Evolutionary conservation across 306 rosid genomes (phyloP).

Genomic region (Styphnolobium japonicum): DNA sequence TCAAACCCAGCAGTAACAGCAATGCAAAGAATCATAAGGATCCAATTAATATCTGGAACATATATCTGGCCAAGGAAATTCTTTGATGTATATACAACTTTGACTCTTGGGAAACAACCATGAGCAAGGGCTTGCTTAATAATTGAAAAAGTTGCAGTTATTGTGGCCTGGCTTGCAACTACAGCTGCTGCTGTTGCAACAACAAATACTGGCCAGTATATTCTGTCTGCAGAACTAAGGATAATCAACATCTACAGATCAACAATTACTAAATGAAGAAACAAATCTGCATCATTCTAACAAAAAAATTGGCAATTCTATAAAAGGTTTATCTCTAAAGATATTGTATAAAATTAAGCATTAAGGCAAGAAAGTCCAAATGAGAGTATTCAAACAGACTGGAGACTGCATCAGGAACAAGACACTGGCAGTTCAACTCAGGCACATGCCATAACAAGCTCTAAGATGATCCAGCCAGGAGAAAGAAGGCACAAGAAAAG

Average conservation of each 20-base stretch:
- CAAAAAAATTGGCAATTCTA: neutral
- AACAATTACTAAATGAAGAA: neutral
- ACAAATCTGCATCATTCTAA: neutral
- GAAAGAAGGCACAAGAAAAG: neutral
- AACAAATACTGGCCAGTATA: conserved; percentile 89
- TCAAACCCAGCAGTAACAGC: conserved; percentile 88
- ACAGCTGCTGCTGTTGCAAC: conserved; percentile 92
- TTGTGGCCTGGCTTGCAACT: conserved; percentile 95
- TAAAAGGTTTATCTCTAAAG: conserved; percentile 2
- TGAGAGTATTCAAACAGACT: neutral
- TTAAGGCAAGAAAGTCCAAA: neutral
- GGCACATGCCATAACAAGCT: neutral
- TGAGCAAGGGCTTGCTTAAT: conserved; percentile 95
- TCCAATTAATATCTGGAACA: conserved; percentile 90
- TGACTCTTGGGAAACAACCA: conserved; percentile 96
- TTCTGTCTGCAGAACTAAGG: conserved; percentile 45
- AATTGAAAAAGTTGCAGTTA: conserved; percentile 85
- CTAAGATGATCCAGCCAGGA: neutral
- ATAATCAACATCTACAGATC: conserved; percentile 32
- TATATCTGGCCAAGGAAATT: conserved; percentile 78
- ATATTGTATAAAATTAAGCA: neutral
- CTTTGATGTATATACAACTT: conserved; percentile 87
- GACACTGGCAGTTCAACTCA: neutral
- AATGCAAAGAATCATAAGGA: conserved; percentile 93
- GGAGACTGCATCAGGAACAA: neutral